Percentiles rank a stretch among this genome's conserved stretches.
phyloP scores from a whole-genome alignment of 805 yeast species.

The Candida nemodendra region DNA sequence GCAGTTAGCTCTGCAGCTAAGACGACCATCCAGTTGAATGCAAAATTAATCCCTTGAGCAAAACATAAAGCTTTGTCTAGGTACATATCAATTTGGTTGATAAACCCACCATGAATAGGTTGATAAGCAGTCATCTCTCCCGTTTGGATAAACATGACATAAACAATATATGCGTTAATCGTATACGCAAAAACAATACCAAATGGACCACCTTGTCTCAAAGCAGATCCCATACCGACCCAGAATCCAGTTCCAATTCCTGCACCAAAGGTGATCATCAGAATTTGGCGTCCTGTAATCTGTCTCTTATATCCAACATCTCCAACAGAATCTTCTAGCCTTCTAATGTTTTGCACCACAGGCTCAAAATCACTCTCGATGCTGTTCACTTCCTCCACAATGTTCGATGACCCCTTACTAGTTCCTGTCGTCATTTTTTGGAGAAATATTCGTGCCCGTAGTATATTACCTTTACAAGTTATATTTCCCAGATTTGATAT shows the following conservation, averaged over 20 bases:
- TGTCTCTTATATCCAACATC: slow-evolving; percentile 34
- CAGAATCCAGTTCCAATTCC: slow-evolving; percentile 78
- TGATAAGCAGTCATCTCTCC: slow-evolving; percentile 66
- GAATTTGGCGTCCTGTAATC: slow-evolving; percentile 45
- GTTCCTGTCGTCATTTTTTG: too few species aligned
- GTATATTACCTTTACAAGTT: too few species aligned
- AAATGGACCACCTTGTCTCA: slow-evolving; percentile 46
- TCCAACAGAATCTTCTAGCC: slow-evolving; percentile 14
- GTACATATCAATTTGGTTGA: slow-evolving; percentile 35
- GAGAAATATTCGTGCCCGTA: too few species aligned
- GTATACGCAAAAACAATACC: slow-evolving; percentile 54
- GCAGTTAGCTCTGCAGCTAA: slow-evolving; percentile 65
- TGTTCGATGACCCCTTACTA: too few species aligned
- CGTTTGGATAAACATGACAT: slow-evolving; percentile 58
- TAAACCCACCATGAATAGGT: slow-evolving; percentile 61
- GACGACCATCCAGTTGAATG: slow-evolving; percentile 61
- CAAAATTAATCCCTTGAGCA: slow-evolving; percentile 62
- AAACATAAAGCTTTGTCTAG: slow-evolving; percentile 58
- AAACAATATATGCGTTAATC: slow-evolving; percentile 56
- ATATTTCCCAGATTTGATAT: too few species aligned
- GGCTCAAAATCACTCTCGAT: slow-evolving; percentile 31
- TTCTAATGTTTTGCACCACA: slow-evolving; percentile 37
- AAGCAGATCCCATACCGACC: slow-evolving; percentile 54
- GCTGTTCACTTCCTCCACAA: slow-evolving; percentile 11
- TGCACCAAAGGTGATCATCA: slow-evolving; percentile 81